Evolutionary conservation across 441 rosid genomes (phyloP).

Genomic region (Melastoma candidum): DNA sequence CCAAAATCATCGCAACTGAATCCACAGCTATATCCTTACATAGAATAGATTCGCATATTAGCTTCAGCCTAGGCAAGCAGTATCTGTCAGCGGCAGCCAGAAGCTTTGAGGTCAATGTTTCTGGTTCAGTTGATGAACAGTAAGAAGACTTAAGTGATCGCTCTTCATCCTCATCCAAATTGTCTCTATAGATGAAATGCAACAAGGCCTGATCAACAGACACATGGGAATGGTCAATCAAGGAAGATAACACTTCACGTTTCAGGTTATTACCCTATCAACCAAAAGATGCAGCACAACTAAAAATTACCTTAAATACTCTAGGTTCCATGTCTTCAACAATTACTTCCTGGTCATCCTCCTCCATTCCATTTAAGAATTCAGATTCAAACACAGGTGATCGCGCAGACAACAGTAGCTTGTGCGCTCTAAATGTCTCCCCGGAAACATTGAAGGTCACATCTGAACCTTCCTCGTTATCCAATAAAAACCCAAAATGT

Average conservation of each 20-base stretch:
- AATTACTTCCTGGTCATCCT: constrained; percentile 31
- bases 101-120: constrained; percentile 43
- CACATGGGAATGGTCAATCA: background rate
- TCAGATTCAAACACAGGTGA: constrained; percentile 57
- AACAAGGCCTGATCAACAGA: constrained; percentile 40
- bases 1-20: constrained; percentile 49
- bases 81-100: constrained; percentile 61
- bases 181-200: constrained; percentile 51
- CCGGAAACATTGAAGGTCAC: constrained; percentile 50
- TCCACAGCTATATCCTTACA: constrained; percentile 58
- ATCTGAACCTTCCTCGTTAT: constrained; percentile 59
- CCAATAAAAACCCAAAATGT: constrained; percentile 54
- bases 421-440: constrained; percentile 49
- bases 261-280: too few relatives aligned
- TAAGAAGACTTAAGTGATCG: constrained; percentile 32
- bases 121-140: constrained; percentile 28
- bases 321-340: constrained; percentile 56
- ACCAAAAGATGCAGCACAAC: background rate
- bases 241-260: background rate
- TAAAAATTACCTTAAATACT: constrained; percentile 45
- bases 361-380: constrained; percentile 37
- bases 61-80: constrained; percentile 49
- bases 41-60: constrained; percentile 61
- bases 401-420: constrained; percentile 48
- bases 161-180: constrained; percentile 48